Base-by-base conservation (phyloP, 805 yeast genomes). In the Barnettozyma botsteinii region DNA sequence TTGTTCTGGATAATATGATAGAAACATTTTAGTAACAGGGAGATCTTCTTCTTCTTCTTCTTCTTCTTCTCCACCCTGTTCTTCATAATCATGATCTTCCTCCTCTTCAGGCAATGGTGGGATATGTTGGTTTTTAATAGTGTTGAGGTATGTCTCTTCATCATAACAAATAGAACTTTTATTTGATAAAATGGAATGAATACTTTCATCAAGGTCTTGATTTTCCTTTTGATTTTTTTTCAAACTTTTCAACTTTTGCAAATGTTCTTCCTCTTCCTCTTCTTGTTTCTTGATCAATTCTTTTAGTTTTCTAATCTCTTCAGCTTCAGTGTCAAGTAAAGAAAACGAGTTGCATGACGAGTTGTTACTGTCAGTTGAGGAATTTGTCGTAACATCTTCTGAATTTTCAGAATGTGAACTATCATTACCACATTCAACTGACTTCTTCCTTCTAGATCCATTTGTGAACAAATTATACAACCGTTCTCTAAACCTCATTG, bases 131-230 rank as follows among this genome's bases (percentile, higher is more conserved):
- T 40, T 40, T 30, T 35, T 40, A 8, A 35, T 26, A 5, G 43
- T 40, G 22, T 40, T 40, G 8, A 26, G 24, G 9, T 35, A 31
- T 9, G 43, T 40, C 15, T 40, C 43, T 12, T 40, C 31, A 10
- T 40, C 40, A 4, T 17, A 31, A 25, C 31, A 11, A n/a, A 20
- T 19, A 20, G 35, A 24, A 9, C 8, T n/a, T 3, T 25, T 15
- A 18, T 15, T 29, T 10, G 26, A 21, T 15, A 14, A 12, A n/a
- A 27, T 32, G 8, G 33, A 23, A 12, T 23, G 17, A 9, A 14
- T 18, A 20, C 19, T 7, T n/a, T 27, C 35, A 20, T 26, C 32
- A 11, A 11, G n/a, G 8, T 22, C 33, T 15, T 31, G 31, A 3
- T 22, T 28, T 13, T 24, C 33, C 20, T 28, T 9, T 13, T 13